Base-by-base conservation (phyloP, 164 flowering plant species). In the Brasenia schreberi region DNA sequence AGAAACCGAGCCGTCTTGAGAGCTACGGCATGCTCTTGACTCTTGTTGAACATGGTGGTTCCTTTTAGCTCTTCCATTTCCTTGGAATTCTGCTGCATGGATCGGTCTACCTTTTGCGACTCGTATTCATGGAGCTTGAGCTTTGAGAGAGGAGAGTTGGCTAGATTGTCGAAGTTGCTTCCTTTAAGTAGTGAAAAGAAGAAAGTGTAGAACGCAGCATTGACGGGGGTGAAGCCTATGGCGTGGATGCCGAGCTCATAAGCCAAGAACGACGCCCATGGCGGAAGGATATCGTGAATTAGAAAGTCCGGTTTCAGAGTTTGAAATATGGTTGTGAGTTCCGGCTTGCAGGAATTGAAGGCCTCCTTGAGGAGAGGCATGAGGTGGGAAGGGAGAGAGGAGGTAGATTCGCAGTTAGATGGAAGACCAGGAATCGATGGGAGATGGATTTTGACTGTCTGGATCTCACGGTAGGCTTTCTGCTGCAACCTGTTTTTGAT, bases 1-100 rank as follows among this genome's bases (percentile, higher is more conserved):
- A 83, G 64, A 39, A 77, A 78, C 43, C 70, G 61, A 1, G 43
- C 75, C 0, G 77, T 69, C 66, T 76, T 78, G 39, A 77, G 0
- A 60, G 61, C 2, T 76, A 77, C 3, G 59, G 6, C 5, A 58
- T 61, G 78, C 66, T 17, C 44, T 42, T 0, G 61, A 0, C 10
- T 76, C 3, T 17, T 75, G 59, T 3, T 72, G 68, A 10, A 3
- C 44, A 58, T 67, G 60, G 10, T 18, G 49, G 16, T 66, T 1
- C 16, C 65, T 61, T 7, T 67, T 71, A 18, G 65, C 56, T 19
- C 16, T 17, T 18, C 59, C 16, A 18, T 62, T 0, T 4, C 27
- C 60, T 71, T 72, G 42, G 63, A 60, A 19, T 6, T 60, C 63
- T 11, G 63, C 63, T 6, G 7, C 63, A 18, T 3, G 9, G 19